These are phyloP conservation scores for Vitis hybrid DNA, from an alignment of 177 flowering plant genomes.

Conservation along the genomic window DNA sequence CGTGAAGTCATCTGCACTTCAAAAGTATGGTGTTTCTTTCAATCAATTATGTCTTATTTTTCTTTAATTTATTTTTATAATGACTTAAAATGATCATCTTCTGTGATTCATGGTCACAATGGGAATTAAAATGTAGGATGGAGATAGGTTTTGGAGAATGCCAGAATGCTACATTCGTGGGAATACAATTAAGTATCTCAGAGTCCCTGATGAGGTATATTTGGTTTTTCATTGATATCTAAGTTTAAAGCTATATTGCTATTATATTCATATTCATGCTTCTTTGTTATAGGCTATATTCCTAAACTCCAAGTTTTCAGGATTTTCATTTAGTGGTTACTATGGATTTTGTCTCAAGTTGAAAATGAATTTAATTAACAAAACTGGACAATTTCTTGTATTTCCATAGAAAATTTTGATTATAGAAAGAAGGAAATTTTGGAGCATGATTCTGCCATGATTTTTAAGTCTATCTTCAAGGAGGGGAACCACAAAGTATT, in stretches of 20 bases:
- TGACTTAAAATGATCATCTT: background rate
- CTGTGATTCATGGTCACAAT: background rate
- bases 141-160: slow-evolving; percentile 95
- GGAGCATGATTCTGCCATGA: too few species aligned
- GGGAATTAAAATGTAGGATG: slow-evolving; percentile 46
- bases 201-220: slow-evolving; percentile 79
- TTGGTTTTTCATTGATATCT: slow-evolving; percentile 1
- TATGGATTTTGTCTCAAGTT: too few species aligned
- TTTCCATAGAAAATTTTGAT: too few species aligned
- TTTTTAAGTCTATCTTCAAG: too few species aligned
- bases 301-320: too few species aligned
- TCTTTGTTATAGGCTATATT: too few species aligned
- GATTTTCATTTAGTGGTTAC: too few species aligned
- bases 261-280: too few species aligned
- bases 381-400: too few species aligned
- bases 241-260: background rate
- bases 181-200: slow-evolving; percentile 76
- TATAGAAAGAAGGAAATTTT: too few species aligned
- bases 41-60: background rate
- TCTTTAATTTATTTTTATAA: background rate
- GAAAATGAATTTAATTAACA: too few species aligned
- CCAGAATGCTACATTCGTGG: slow-evolving; percentile 85
- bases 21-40: slow-evolving; percentile 42
- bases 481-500: too few species aligned
- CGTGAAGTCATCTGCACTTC: slow-evolving; percentile 98